Base-by-base conservation (phyloP, 2,329 filamentous ascomycete species). In the Bipolaris sorokiniana region DNA sequence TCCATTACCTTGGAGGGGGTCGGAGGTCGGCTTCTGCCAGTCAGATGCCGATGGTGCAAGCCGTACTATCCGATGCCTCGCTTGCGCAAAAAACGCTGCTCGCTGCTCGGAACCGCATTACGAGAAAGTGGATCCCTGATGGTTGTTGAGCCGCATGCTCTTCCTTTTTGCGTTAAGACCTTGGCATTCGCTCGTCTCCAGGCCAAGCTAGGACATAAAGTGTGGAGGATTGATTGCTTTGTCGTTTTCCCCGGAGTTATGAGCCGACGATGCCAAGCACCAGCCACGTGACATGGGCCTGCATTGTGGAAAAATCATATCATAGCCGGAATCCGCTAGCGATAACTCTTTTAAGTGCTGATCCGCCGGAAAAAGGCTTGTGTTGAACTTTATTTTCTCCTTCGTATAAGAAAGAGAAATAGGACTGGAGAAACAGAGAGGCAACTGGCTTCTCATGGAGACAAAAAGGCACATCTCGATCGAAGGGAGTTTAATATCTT, bases 91-190 rank as follows among this genome's bases (percentile, higher is more conserved):
- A 44, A 37, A 31, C 28, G 28, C 28, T 11, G 28, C 2, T 31
- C 10, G 28, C 10, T 31, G 28, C 28, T 31, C 28, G 28, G 13
- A 38, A 38, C 33, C 18, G 33, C 31, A 22, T 22, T 40, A 5
- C 44, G 26, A 47, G 33, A 41, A 41, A 41, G 44, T 34, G 45
- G 28, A 7, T 49, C 18, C 38, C 18, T 11, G 38, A 23, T 26
- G 22, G 31, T 7, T 38, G 46, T 54, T 54, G 45, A 54, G 51
- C 51, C 51, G 51, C 51, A 49, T 49, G 22, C 7, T 31, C 28
- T 31, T 3, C 28, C n/a, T 23, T 26, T 26, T 54, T 37, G 46
- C 45, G 49, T 48, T 44, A 22, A 16, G 37, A 16, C 46, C n/a
- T 28, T 40, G 26, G 28, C 22, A 31, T 4, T 48, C 51, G 34